A percentile compares a stretch with the other conserved stretches of the same genome.
Conservation (phyloP, 2,329 filamentous ascomycete genomes). For the Ophiostoma montium region DNA sequence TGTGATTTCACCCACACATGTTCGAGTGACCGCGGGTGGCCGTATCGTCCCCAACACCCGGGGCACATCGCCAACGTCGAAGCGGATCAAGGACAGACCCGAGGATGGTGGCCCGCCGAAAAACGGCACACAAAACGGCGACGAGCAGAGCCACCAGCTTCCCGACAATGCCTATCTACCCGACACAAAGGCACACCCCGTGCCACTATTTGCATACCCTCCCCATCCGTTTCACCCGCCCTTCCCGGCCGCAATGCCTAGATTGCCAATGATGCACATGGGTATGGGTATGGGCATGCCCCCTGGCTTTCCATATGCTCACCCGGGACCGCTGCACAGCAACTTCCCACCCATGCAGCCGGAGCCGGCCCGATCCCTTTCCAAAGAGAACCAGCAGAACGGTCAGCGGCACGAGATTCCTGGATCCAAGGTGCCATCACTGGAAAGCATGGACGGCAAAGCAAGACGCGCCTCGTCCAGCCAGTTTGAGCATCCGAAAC, state of each 20-base stretch:
- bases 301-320: conserved; percentile 13
- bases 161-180: not conserved
- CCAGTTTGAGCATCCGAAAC: conserved; percentile 31
- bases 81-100: conserved; percentile 31
- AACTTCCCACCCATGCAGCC: not conserved
- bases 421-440: not conserved
- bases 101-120: conserved; percentile 14
- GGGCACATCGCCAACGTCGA: conserved; percentile 35
- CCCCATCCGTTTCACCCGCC: conserved; percentile 12
- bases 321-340: not conserved
- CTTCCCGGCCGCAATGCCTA: conserved; percentile 15
- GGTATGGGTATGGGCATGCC: conserved; percentile 21
- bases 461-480: conserved; percentile 27
- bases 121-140: conserved; percentile 11
- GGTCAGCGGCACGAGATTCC: conserved; percentile 13
- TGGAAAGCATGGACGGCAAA: conserved; percentile 20
- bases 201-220: conserved; percentile 17
- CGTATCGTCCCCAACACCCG: conserved; percentile 53
- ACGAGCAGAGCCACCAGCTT: conserved; percentile 3
- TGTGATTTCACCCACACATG: conserved; percentile 52
- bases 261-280: conserved; percentile 26
- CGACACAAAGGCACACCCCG: conserved; percentile 6
- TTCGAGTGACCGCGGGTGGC: conserved; percentile 53
- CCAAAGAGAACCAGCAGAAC: conserved; percentile 13
- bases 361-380: not conserved